Conservation (phyloP, 1,139 yeast genomes). For the Magnusiomyces paraingens region DNA sequence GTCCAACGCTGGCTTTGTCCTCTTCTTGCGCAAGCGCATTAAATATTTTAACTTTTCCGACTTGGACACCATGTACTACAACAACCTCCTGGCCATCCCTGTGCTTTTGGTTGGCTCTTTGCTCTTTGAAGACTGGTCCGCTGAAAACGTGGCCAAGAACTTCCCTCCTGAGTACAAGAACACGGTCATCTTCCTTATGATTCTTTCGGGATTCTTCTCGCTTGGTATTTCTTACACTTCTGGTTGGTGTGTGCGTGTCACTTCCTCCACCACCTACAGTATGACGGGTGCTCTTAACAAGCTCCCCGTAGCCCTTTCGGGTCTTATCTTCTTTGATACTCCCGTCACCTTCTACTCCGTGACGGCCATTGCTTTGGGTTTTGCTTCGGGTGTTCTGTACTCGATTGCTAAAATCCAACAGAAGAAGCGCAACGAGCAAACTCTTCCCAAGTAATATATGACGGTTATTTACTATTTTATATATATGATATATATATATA, state of each 20-base stretch:
- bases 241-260: conserved; percentile 99
- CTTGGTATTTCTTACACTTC: conserved; percentile 97
- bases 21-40: conserved; percentile 94
- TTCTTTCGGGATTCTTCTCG: conserved; percentile 87
- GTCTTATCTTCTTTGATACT: conserved; percentile 88
- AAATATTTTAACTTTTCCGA: conserved; percentile 95
- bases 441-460: conserved; percentile 27
- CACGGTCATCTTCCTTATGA: conserved; percentile 71
- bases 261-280: conserved; percentile 95
- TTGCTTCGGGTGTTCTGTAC: conserved; percentile 89
- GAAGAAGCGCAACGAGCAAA: conserved; percentile 39
- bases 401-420: conserved; percentile 87
- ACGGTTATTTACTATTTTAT: neutral
- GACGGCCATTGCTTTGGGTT: conserved; percentile 84
- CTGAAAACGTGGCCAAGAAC: conserved; percentile 64
- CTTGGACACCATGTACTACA: conserved; percentile 97
- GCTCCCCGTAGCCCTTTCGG: conserved; percentile 93
- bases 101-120: conserved; percentile 70
- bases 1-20: conserved; percentile 87
- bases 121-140: conserved; percentile 86
- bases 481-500: neutral
- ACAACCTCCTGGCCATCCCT: conserved; percentile 88
- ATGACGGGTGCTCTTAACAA: conserved; percentile 99
- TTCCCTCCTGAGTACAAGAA: conserved; percentile 68
- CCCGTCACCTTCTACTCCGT: conserved; percentile 91